phyloP scores from a whole-genome alignment of 176 grass and related monocot species.

The Eragrostis curvula region DNA sequence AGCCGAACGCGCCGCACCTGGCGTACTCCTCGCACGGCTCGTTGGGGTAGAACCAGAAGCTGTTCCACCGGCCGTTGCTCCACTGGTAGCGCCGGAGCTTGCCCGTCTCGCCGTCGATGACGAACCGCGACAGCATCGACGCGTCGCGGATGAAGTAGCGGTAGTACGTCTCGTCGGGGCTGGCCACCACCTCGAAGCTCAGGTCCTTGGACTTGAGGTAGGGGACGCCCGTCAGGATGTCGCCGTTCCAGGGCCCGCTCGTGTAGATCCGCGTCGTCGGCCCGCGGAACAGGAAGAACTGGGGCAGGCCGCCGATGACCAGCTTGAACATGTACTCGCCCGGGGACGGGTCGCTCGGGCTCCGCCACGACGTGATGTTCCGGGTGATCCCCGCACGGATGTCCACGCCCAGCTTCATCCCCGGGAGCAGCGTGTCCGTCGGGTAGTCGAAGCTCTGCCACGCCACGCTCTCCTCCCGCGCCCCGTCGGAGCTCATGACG shows the following conservation, averaged over 20 bases:
- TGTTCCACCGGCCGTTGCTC: background rate
- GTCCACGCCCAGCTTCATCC: slow-evolving; percentile 23
- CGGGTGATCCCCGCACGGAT: background rate
- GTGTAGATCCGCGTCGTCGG: background rate
- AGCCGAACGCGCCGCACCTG: no score
- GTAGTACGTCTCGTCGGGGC: slow-evolving; percentile 34
- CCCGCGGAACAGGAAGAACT: slow-evolving; percentile 39
- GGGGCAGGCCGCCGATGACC: background rate
- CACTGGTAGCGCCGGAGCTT: slow-evolving; percentile 4
- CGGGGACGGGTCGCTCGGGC: slow-evolving; percentile 39
- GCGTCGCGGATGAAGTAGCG: background rate
- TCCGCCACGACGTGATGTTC: slow-evolving; percentile 36
- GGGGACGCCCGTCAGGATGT: slow-evolving; percentile 17
- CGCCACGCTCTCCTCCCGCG: background rate
- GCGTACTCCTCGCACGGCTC: no score
- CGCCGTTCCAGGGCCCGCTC: slow-evolving; percentile 51
- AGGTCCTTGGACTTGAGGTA: background rate
- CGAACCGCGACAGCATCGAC: background rate
- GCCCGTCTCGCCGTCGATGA: background rate
- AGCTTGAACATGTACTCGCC: slow-evolving; percentile 45
- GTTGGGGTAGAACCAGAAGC: background rate
- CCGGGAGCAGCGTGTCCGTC: slow-evolving; percentile 14
- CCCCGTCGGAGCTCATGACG: no score
- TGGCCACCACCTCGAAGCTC: background rate
- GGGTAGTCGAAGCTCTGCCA: slow-evolving; percentile 31